Evolutionary conservation across 225 moss, liverwort and hornwort genomes (phyloP).

Genomic region (Rhytidiadelphus loreus): DNA sequence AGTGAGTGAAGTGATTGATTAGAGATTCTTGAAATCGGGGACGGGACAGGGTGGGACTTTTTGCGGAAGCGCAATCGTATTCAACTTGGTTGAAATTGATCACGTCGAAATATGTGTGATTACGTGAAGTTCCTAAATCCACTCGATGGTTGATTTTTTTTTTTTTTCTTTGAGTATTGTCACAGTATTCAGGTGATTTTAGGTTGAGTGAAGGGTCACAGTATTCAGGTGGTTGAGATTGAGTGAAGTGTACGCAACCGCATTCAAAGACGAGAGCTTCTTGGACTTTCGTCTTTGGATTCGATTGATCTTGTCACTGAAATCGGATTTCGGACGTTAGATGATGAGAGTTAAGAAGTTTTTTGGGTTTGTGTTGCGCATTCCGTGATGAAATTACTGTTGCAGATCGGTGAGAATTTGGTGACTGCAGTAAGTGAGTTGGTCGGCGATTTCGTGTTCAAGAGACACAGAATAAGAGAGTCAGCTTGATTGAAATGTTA

Average conservation of each 20-base stretch:
- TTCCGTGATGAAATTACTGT: neutral
- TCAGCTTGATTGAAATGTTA: neutral
- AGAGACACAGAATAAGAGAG: neutral
- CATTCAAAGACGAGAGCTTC: neutral
- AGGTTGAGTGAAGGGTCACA: neutral
- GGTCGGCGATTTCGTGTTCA: neutral
- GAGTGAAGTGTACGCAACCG: neutral
- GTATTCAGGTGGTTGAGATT: neutral
- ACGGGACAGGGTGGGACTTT: neutral
- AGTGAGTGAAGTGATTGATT: neutral
- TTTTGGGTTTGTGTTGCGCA: no score
- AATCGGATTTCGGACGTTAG: neutral
- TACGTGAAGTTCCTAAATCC: neutral
- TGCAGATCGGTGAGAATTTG: neutral
- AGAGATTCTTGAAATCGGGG: neutral
- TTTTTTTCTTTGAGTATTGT: neutral
- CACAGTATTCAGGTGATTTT: neutral
- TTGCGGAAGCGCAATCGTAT: neutral
- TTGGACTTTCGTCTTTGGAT: neutral
- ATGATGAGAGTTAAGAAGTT: neutral
- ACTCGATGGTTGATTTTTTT: neutral
- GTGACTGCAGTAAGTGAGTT: slow-evolving; percentile 5
- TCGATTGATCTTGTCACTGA: neutral
- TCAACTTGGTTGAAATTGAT: neutral
- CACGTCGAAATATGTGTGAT: neutral